Percentiles rank a stretch among this genome's conserved stretches.
Conservation (phyloP, 169 alveolate genomes). For the Eimeria necatrix region DNA sequence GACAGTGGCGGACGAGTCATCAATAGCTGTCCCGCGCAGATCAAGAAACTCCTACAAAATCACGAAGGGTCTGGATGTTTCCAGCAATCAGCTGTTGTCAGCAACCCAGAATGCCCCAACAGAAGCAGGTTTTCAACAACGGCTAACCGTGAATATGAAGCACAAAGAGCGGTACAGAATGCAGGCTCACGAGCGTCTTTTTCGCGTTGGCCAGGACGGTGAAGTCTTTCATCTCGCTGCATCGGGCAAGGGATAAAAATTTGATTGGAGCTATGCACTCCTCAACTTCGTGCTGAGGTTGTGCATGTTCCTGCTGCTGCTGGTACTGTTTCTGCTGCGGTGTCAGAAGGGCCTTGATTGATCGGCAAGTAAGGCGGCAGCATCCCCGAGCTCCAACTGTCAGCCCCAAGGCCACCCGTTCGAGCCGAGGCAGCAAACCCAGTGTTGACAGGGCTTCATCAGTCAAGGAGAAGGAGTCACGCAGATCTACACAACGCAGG, state of each 20-base stretch:
- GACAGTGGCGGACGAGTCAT: slow-evolving; percentile 67
- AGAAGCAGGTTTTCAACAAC: background rate
- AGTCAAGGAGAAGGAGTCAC: slow-evolving; percentile 62
- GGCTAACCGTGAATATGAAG: background rate
- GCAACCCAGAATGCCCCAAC: background rate
- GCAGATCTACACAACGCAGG: slow-evolving; percentile 55
- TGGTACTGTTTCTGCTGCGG: slow-evolving; percentile 27
- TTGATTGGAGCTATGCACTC: slow-evolving; percentile 43
- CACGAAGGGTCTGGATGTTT: background rate
- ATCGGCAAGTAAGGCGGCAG: slow-evolving; percentile 68
- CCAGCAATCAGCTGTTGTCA: background rate
- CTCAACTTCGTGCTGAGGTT: slow-evolving; percentile 2
- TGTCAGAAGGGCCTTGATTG: slow-evolving; percentile 53
- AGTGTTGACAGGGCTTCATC: slow-evolving; percentile 53
- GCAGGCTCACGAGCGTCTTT: slow-evolving; percentile 44
- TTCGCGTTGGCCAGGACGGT: slow-evolving; percentile 41
- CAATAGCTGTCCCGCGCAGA: slow-evolving; percentile 76
- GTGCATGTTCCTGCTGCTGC: slow-evolving; percentile 20
- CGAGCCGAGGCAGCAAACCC: slow-evolving; percentile 54
- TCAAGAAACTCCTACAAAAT: slow-evolving; percentile 72
- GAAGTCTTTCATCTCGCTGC: slow-evolving; percentile 72
- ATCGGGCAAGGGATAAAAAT: slow-evolving; percentile 57
- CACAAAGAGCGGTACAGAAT: background rate
- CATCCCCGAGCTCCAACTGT: slow-evolving; percentile 70
- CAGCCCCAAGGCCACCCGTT: slow-evolving; percentile 68